Percentiles rank a stretch among this genome's conserved stretches.
Evolutionary conservation across 2,329 filamentous ascomycete genomes (phyloP).

Genomic region (Fusarium sp.): DNA sequence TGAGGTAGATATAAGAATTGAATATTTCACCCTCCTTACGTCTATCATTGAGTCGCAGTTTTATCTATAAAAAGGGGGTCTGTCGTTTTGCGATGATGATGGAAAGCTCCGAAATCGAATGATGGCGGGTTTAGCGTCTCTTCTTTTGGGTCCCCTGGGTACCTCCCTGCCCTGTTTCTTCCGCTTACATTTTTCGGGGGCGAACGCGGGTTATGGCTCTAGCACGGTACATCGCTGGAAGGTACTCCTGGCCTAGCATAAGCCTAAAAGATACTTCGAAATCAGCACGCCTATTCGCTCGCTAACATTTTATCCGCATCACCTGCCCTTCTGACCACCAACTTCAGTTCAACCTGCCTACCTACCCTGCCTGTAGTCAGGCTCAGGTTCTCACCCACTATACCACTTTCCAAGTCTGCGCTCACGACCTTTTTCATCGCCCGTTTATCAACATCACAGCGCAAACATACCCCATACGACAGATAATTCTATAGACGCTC

Average conservation of each 20-base stretch:
- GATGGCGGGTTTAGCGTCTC: slow-evolving; percentile 34
- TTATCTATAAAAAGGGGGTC: slow-evolving; percentile 26
- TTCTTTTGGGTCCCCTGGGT: slow-evolving; percentile 36
- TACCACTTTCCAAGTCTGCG: slow-evolving; percentile 35
- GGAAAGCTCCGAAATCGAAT: slow-evolving; percentile 50
- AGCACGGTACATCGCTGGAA: slow-evolving; percentile 17
- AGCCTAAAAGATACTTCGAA: slow-evolving; percentile 33
- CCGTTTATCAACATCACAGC: slow-evolving; percentile 23
- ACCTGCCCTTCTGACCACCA: slow-evolving; percentile 45
- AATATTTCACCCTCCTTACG: slow-evolving; percentile 10
- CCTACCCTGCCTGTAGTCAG: slow-evolving; percentile 19
- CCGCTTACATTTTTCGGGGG: slow-evolving; percentile 34
- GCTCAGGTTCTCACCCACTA: slow-evolving; percentile 38
- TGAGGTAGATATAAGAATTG: background rate
- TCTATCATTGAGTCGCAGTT: background rate
- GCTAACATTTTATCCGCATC: slow-evolving; percentile 49
- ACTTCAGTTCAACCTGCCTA: slow-evolving; percentile 27
- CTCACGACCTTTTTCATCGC: slow-evolving; percentile 36
- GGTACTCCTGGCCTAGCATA: slow-evolving; percentile 13
- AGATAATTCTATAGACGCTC: background rate
- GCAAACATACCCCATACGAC: slow-evolving; percentile 14
- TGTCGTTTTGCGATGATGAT: slow-evolving; percentile 29
- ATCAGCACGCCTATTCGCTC: slow-evolving; percentile 6
- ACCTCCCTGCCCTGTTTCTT: slow-evolving; percentile 44
- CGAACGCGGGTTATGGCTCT: slow-evolving; percentile 21